Conservation (phyloP, 2,329 filamentous ascomycete genomes). For the Aspergillus hiratsukae region DNA sequence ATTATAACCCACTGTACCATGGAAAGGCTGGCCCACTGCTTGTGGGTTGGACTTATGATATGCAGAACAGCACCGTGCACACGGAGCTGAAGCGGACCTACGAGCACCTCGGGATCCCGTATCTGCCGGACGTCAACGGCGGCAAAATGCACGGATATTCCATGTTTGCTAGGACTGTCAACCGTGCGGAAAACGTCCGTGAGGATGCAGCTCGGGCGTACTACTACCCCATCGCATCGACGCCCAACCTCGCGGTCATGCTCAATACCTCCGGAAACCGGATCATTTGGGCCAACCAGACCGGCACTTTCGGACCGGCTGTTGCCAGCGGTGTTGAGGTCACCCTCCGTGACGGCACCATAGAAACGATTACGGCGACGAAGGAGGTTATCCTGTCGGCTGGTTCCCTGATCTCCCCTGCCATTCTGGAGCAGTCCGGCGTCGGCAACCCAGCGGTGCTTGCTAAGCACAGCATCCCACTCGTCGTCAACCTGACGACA, state of each 20-base stretch:
- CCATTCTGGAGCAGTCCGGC: constrained; percentile 57
- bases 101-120: constrained; percentile 33
- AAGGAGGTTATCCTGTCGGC: constrained; percentile 58
- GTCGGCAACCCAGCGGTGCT: constrained; percentile 45
- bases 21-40: constrained; percentile 27
- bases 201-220: constrained; percentile 48
- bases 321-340: constrained; percentile 30
- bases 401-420: constrained; percentile 54
- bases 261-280: constrained; percentile 40
- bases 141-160: constrained; percentile 44
- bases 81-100: constrained; percentile 37
- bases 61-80: constrained; percentile 22
- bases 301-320: constrained; percentile 10
- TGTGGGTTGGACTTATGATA: constrained; percentile 22
- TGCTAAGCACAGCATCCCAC: constrained; percentile 20
- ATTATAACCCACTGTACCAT: constrained; percentile 26
- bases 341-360: constrained; percentile 17
- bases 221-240: constrained; percentile 40
- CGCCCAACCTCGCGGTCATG: constrained; percentile 44
- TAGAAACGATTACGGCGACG: constrained; percentile 21
- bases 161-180: constrained; percentile 40
- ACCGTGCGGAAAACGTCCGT: constrained; percentile 36
- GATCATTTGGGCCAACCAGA: constrained; percentile 33
- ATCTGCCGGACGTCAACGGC: constrained; percentile 42
- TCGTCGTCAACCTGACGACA: constrained; percentile 29